Evolutionary conservation across 1,139 yeast genomes (phyloP).

Genomic region (Trichomonascaceae sp.): DNA sequence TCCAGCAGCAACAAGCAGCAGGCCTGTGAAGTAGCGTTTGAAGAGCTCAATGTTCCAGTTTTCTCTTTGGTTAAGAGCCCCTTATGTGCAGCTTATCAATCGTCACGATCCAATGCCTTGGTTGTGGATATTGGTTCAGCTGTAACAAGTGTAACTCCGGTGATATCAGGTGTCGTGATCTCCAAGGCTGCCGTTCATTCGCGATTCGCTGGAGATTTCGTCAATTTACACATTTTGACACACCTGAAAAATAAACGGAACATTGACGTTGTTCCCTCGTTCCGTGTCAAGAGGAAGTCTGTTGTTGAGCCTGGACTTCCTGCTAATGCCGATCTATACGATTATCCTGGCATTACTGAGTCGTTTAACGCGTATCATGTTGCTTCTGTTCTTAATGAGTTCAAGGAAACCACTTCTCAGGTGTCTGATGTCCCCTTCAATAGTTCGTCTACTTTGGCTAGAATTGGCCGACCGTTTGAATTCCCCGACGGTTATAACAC

Average conservation of each 20-base stretch:
- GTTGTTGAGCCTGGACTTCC: slow-evolving; percentile 32
- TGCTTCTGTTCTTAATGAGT: slow-evolving; percentile 43
- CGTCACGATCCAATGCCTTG: slow-evolving; percentile 34
- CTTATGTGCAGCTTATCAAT: slow-evolving; percentile 64
- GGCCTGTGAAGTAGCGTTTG: slow-evolving; percentile 70
- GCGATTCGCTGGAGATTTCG: slow-evolving; percentile 39
- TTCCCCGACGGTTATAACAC: slow-evolving; percentile 68
- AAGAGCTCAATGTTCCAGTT: slow-evolving; percentile 74
- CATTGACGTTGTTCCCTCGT: slow-evolving; percentile 30
- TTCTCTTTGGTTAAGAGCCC: slow-evolving; percentile 80
- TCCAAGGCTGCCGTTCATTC: slow-evolving; percentile 32
- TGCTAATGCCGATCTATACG: slow-evolving; percentile 36
- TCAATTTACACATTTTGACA: slow-evolving; percentile 32
- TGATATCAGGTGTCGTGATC: slow-evolving; percentile 64
- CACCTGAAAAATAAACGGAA: slow-evolving; percentile 26
- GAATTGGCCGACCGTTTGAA: slow-evolving; percentile 57
- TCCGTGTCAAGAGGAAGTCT: slow-evolving; percentile 29
- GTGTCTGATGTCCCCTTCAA: slow-evolving; percentile 41
- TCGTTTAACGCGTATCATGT: slow-evolving; percentile 34
- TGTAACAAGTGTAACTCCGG: slow-evolving; percentile 73
- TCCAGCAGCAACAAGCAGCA: slow-evolving; percentile 61
- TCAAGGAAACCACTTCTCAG: slow-evolving; percentile 59
- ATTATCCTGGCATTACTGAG: slow-evolving; percentile 25
- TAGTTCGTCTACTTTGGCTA: slow-evolving; percentile 20
- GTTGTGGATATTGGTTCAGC: slow-evolving; percentile 33